phyloP scores from a whole-genome alignment of 129 eudicot genomes.

The Flaveria trinervia region DNA sequence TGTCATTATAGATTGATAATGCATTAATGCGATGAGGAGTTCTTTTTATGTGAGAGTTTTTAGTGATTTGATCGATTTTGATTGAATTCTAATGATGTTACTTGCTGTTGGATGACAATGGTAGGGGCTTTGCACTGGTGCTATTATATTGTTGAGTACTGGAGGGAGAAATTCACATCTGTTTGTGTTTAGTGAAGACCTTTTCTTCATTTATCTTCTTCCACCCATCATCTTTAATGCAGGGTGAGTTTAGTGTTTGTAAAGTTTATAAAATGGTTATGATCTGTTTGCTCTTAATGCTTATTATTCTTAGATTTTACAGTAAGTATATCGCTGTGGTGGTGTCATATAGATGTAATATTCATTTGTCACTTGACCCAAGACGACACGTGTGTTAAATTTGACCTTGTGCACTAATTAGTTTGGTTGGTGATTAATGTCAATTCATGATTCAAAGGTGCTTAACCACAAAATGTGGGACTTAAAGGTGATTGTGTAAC shows the following conservation, averaged over 20 bases:
- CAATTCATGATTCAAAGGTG: too few species aligned
- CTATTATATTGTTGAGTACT: slow-evolving; percentile 54
- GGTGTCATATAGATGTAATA: too few species aligned
- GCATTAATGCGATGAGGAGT: not conserved
- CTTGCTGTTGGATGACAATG: slow-evolving; percentile 23
- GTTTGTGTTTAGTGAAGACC: slow-evolving; percentile 83
- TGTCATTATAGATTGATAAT: not conserved
- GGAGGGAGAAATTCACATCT: slow-evolving; percentile 73
- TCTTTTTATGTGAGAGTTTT: not conserved
- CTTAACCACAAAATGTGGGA: too few species aligned
- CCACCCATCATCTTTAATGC: slow-evolving; percentile 94
- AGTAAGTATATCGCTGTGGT: not conserved
- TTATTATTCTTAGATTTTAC: not conserved
- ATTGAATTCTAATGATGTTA: not conserved
- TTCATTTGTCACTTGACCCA: too few species aligned
- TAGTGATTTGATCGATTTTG: too few species aligned
- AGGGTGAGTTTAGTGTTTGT: slow-evolving; percentile 52
- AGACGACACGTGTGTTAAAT: too few species aligned
- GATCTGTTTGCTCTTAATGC: slow-evolving; percentile 18
- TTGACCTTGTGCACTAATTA: not conserved
- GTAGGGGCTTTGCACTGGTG: slow-evolving; percentile 82
- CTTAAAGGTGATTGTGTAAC: not conserved
- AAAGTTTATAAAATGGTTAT: slow-evolving; percentile 6
- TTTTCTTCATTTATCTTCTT: slow-evolving; percentile 86
- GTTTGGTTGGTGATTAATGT: slow-evolving; percentile 12